Evolutionary conservation across 768 basidiomycete genomes (phyloP).

Genomic region (Nidularia pulvinata): DNA sequence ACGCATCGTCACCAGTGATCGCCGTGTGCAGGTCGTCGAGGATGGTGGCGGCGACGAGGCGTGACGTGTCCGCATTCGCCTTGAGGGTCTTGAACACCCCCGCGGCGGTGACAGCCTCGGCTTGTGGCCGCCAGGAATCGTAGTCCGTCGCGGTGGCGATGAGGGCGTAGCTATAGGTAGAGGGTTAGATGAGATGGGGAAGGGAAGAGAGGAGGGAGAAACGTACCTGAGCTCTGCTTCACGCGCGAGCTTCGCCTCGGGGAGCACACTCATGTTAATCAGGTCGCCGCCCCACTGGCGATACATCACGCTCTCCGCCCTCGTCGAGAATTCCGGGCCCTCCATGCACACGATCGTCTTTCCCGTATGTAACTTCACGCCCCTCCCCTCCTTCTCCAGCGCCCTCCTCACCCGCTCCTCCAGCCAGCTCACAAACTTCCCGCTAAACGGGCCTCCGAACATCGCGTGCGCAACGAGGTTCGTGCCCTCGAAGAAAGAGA

Average conservation of each 20-base stretch:
- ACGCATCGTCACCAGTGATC: conserved; percentile 32
- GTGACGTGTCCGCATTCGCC: conserved; percentile 85
- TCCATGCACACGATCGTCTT: conserved; percentile 97
- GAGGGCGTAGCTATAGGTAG: conserved; percentile 25
- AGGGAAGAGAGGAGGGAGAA: not conserved
- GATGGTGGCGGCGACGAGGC: conserved; percentile 69
- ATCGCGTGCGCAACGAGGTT: conserved; percentile 88
- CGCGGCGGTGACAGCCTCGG: conserved; percentile 83
- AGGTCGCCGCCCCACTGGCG: conserved; percentile 89
- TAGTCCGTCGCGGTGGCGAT: conserved; percentile 94
- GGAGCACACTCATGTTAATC: conserved; percentile 97
- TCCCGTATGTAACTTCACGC: conserved; percentile 72
- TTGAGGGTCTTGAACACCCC: conserved; percentile 90
- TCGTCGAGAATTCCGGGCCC: conserved; percentile 96
- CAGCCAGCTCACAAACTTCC: conserved; percentile 63
- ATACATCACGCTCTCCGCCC: conserved; percentile 96
- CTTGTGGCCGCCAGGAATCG: conserved; percentile 88
- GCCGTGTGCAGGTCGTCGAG: conserved; percentile 72
- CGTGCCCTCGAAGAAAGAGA: conserved; percentile 84
- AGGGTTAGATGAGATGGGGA: not conserved
- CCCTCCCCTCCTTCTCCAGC: conserved; percentile 55
- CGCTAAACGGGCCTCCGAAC: conserved; percentile 92
- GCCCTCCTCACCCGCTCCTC: conserved; percentile 63
- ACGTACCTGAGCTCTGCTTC: conserved; percentile 92
- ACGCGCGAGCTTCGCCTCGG: conserved; percentile 95